Conservation (phyloP, 2,329 filamentous ascomycete genomes). For the Exserohilum rostratum region DNA sequence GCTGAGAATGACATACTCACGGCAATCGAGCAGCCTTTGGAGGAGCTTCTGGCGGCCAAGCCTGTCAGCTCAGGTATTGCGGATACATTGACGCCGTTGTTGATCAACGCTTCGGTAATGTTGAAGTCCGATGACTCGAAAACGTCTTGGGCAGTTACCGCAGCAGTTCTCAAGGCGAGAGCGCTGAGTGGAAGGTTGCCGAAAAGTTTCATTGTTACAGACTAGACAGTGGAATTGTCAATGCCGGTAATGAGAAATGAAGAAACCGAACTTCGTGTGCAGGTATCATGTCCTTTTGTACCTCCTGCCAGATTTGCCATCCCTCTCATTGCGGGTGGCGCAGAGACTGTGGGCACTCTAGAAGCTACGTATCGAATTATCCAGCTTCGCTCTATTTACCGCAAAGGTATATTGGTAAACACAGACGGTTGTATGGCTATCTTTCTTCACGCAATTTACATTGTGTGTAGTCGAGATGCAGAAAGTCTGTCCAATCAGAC, state of each 20-base stretch:
- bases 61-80: slow-evolving; percentile 17
- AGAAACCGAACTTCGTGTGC: neutral
- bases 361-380: neutral
- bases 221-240: neutral
- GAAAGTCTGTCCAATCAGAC: slow-evolving; percentile 1
- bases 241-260: neutral
- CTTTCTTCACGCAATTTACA: neutral
- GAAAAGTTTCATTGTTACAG: neutral
- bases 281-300: neutral
- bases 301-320: neutral
- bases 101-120: slow-evolving; percentile 25
- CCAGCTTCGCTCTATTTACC: neutral
- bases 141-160: neutral
- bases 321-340: neutral
- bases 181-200: neutral
- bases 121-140: slow-evolving; percentile 28
- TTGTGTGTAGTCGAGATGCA: neutral
- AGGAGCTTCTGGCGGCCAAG: neutral
- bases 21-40: slow-evolving; percentile 22
- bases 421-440: neutral
- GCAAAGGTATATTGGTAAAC: neutral
- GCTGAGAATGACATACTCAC: slow-evolving; percentile 14
- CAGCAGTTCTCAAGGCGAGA: neutral
- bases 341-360: neutral
- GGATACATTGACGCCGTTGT: slow-evolving; percentile 25